phyloP scores from a whole-genome alignment of 2,329 filamentous ascomycete genomes.

The Fusarium chaquense region DNA sequence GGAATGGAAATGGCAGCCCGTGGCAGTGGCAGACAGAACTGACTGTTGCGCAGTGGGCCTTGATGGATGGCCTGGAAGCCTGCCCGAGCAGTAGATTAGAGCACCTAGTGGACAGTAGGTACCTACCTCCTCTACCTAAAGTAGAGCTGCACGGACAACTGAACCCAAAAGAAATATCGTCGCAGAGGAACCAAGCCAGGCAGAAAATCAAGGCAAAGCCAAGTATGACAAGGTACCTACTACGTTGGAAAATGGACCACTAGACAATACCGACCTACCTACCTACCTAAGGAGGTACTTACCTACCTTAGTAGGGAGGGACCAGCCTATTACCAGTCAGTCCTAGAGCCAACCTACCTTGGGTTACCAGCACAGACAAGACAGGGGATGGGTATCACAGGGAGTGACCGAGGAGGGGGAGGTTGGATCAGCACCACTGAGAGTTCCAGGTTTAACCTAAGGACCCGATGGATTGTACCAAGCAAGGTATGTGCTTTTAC shows the following conservation, averaged over 20 bases:
- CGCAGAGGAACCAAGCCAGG: constrained; percentile 31
- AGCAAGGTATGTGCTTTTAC: constrained; percentile 7
- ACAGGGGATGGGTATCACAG: constrained; percentile 11
- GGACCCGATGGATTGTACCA: not conserved
- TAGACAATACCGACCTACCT: not conserved
- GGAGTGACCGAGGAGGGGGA: constrained; percentile 3
- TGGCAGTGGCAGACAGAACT: constrained; percentile 10
- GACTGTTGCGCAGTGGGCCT: constrained; percentile 25
- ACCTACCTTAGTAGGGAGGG: constrained; percentile 5
- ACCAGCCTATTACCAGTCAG: constrained; percentile 10
- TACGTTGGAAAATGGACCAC: not conserved
- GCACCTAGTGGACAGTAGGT: not conserved
- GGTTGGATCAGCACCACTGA: constrained; percentile 26
- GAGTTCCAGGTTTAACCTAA: constrained; percentile 29
- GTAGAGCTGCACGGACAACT: constrained; percentile 22
- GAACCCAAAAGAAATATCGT: not conserved
- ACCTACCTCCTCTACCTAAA: not conserved
- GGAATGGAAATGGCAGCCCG: not conserved
- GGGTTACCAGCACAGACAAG: constrained; percentile 4
- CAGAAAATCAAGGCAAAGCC: constrained; percentile 33
- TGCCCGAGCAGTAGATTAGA: not conserved
- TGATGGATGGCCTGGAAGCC: not conserved
- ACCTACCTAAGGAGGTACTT: not conserved
- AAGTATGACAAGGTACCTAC: constrained; percentile 1
- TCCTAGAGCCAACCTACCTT: constrained; percentile 13